These are phyloP conservation scores for Stromatinia cepivora DNA, from an alignment of 2,329 filamentous ascomycete genomes.

Conservation along the genomic window DNA sequence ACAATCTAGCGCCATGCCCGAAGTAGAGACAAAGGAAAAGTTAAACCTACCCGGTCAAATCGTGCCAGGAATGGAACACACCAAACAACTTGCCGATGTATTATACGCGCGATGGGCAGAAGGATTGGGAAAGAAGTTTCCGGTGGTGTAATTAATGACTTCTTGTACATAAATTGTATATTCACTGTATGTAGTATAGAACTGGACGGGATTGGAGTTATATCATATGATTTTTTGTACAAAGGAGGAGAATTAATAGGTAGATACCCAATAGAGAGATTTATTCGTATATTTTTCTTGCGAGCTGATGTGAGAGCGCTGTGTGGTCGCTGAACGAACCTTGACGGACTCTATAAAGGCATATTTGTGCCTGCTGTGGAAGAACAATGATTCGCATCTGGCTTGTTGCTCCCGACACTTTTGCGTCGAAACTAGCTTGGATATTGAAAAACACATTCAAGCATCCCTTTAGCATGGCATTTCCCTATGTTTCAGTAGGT, in stretches of 20 bases:
- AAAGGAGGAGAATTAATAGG: constrained; percentile 11
- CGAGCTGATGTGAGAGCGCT: neutral
- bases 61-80: constrained; percentile 84
- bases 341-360: no score
- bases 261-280: constrained; percentile 16
- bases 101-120: constrained; percentile 90
- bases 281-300: neutral
- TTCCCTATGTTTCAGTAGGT: no score
- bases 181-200: constrained; percentile 9
- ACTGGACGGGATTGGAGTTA: neutral
- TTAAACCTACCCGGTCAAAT: constrained; percentile 56
- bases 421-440: no score
- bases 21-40: constrained; percentile 49
- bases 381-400: no score
- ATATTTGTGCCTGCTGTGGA: no score
- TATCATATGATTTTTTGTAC: neutral
- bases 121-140: constrained; percentile 73
- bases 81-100: constrained; percentile 83
- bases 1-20: constrained; percentile 47
- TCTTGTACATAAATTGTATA: constrained; percentile 19
- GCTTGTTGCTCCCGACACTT: no score
- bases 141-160: constrained; percentile 39
- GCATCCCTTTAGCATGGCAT: no score
- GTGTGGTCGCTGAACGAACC: no score
- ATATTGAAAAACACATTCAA: no score